Conservation (phyloP, 1,139 yeast species). For the Hanseniaspora sp. region DNA sequence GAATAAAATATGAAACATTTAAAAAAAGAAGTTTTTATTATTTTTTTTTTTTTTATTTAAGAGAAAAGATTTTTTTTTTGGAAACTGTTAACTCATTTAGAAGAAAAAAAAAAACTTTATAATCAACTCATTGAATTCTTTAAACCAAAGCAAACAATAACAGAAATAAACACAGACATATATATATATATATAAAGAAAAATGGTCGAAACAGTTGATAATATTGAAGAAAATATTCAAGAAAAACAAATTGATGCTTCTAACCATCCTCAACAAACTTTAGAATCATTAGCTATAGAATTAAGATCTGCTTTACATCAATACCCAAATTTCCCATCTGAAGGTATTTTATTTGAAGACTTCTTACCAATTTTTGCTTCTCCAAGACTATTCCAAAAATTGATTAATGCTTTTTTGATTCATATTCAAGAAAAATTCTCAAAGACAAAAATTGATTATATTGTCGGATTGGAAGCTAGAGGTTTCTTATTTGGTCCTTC, state of each 20-base stretch:
- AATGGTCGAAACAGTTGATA: conserved; percentile 6
- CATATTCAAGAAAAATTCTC: conserved; percentile 51
- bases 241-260: conserved; percentile 4
- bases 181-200: neutral
- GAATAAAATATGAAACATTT: too few species aligned
- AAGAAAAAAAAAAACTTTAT: neutral
- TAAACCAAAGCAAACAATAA: conserved; percentile 16
- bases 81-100: too few species aligned
- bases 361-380: conserved; percentile 83
- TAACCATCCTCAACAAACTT: conserved; percentile 22
- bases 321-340: conserved; percentile 84
- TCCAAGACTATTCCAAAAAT: conserved; percentile 68
- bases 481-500: conserved; percentile 96
- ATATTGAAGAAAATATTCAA: neutral
- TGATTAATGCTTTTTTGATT: conserved; percentile 67
- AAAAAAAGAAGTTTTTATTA: too few species aligned
- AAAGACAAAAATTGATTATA: conserved; percentile 59
- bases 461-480: conserved; percentile 91
- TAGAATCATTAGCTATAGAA: conserved; percentile 43
- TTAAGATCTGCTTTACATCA: conserved; percentile 58
- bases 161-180: conserved; percentile 11
- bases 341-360: conserved; percentile 92
- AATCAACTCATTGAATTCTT: too few species aligned
- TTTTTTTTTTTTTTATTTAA: too few species aligned
- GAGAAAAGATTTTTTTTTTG: too few species aligned